Conservation (phyloP, 2,329 filamentous ascomycete species). For the Sporothrix brasiliensis region DNA sequence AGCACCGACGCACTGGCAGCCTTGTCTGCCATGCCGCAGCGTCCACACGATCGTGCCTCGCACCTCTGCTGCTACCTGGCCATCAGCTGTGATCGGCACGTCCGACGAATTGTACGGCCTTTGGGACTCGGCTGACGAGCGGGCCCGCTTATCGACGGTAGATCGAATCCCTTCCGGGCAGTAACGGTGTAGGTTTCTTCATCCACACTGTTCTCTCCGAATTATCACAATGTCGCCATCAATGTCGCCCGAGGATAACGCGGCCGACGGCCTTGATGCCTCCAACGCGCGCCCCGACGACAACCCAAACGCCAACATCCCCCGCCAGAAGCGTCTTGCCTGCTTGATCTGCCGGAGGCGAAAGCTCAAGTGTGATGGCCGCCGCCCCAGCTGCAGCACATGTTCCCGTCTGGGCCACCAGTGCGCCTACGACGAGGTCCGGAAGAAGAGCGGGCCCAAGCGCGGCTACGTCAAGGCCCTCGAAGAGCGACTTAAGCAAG, state of each 20-base stretch:
- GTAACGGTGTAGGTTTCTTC: no score
- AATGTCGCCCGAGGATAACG: constrained; percentile 37
- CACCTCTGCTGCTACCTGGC: neutral
- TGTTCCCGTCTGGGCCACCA: constrained; percentile 84
- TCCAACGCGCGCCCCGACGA: constrained; percentile 34
- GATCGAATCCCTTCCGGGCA: neutral
- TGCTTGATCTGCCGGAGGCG: constrained; percentile 92
- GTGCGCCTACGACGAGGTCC: constrained; percentile 88
- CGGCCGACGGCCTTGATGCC: constrained; percentile 35
- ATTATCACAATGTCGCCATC: constrained; percentile 39
- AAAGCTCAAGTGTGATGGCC: constrained; percentile 87
- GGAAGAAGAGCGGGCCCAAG: constrained; percentile 93
- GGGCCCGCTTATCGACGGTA: constrained; percentile 1
- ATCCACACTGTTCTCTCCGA: neutral
- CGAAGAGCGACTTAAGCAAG: constrained; percentile 90
- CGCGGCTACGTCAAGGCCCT: constrained; percentile 91
- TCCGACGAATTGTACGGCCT: neutral
- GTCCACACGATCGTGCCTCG: neutral
- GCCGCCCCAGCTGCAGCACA: constrained; percentile 82
- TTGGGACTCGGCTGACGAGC: neutral
- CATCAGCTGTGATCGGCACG: constrained; percentile 18
- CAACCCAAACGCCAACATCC: constrained; percentile 58
- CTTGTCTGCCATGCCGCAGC: constrained; percentile 25
- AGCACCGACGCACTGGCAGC: neutral
- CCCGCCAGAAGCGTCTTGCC: constrained; percentile 88